Evolutionary conservation across 129 eudicot genomes (phyloP), one percentile per base, ranked within the genome.

Genomic region (Centrapalus pauciflorus): DNA sequence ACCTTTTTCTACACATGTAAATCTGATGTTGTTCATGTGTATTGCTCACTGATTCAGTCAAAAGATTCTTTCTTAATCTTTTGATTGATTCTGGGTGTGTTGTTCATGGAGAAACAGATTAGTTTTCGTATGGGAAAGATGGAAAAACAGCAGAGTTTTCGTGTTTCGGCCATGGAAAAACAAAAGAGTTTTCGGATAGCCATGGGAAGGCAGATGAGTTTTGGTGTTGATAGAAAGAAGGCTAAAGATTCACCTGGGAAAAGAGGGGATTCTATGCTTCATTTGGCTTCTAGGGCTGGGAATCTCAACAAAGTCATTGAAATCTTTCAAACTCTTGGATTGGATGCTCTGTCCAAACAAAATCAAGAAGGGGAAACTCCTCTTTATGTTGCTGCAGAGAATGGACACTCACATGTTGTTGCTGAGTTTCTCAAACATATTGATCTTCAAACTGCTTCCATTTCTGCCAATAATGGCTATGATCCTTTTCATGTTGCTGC

Each of bases 401-500:
- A 86, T 80, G 99, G 99, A 41, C 95, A 94, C 50, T 78, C 77
- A 2, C 55, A 62, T 69, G 83, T 86, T 56, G 99, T 94, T 16
- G 82, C 50, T 7, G 95, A 94, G 81, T 76, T 94, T 28, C 64
- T 94, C 82, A 89, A 89, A 41, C 82, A 86, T 73, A 67, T 82
- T 46, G 95, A 94, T 70, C 87, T 87, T 73, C 84, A 86, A 65
- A 78, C 82, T 54, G 96, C 97, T 0, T 89, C 97, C 3, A 84
- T 89, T 76, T 83, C 80, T 8, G 99, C 99, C 46, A 89, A 85
- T 71, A 94, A 87, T 81, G 97, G 99, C 0, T 84, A 54, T 75
- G 99, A 94, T 65, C 86, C 99, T 7, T 89, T 86, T 61, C 99
- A 94, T 80, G 79, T 94, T 41, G 95, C 99, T 55, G 99, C 97